phyloP scores from a whole-genome alignment of 805 yeast genomes.

The Nakazawaea molendinolei region DNA sequence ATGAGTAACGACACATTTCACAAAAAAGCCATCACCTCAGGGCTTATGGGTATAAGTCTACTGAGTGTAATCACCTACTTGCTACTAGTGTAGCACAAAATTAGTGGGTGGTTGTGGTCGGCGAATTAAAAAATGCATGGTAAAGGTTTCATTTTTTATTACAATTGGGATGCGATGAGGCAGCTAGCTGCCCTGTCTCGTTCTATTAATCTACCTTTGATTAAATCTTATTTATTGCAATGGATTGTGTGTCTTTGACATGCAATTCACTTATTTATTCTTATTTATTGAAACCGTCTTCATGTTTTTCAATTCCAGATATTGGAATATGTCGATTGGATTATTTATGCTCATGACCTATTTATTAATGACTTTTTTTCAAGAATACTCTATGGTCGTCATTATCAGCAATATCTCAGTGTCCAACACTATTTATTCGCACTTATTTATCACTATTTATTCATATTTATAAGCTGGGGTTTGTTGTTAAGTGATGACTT shows the following conservation, averaged over 20 bases:
- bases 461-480: neutral
- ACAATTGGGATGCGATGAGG: too few species aligned
- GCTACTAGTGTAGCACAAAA: neutral
- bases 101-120: conserved; percentile 13
- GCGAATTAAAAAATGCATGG: conserved; percentile 9
- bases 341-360: conserved; percentile 12
- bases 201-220: too few species aligned
- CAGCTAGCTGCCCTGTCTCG: too few species aligned
- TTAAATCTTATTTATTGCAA: neutral
- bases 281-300: conserved; percentile 11
- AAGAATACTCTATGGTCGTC: too few species aligned
- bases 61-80: neutral
- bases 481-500: neutral
- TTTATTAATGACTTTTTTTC: too few species aligned
- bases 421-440: neutral
- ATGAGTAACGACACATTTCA: too few species aligned
- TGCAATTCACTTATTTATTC: conserved; percentile 10
- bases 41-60: neutral
- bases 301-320: neutral
- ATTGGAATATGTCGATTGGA: neutral
- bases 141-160: conserved; percentile 7
- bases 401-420: too few species aligned
- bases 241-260: neutral
- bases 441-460: too few species aligned
- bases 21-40: neutral